Evolutionary conservation across 2,329 filamentous ascomycete species (phyloP), one percentile per base, ranked within the genome.

Genomic region (Cucurbitaria berberidis): DNA sequence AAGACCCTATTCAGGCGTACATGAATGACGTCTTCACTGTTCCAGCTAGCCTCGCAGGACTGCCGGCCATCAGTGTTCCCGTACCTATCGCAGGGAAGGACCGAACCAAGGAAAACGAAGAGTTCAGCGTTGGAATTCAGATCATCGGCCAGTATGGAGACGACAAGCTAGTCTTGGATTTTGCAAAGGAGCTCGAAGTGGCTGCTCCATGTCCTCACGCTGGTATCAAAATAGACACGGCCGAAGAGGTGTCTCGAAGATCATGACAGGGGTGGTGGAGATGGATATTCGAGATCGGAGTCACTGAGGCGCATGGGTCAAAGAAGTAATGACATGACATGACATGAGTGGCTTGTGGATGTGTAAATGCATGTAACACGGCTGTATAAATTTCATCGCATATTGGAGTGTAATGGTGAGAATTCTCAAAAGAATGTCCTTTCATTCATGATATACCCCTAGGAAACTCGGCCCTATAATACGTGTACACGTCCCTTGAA

Each of bases 11-110:
- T n/a, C 86, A 93, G 64, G 84, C 84, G 1, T 98, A 97, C 70
- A 89, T 90, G 80, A 96, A 95, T 68, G 95, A 99, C 76, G 89
- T 98, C 1, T 93, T 98, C 66, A 98, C 95, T 0, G 93, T 99
- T 1, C 95, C 95, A 1, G 92, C 93, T 2, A 97, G 92, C 76
- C 79, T 99, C 60, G 95, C 93, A 0, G 95, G 95, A 0, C 78
- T 99, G 49, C 95, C 95, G 3, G 90, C 93, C 10, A 84, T 97
- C 45, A 97, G 89, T 62, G 81, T 99, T 10, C 93, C 95, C 0
- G 80, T 89, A 58, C 73, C 76, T 16, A 68, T 80, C 53, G 71
- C 71, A 2, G 55, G 57, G 18, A 54, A 64, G 1, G 58, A 63
- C 7, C 38, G 36, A 13, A 61, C 61, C 5, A 69, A 73, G 2